Evolutionary conservation across 2,329 filamentous ascomycete genomes (phyloP).

Genomic region (Westerdykella ornata): DNA sequence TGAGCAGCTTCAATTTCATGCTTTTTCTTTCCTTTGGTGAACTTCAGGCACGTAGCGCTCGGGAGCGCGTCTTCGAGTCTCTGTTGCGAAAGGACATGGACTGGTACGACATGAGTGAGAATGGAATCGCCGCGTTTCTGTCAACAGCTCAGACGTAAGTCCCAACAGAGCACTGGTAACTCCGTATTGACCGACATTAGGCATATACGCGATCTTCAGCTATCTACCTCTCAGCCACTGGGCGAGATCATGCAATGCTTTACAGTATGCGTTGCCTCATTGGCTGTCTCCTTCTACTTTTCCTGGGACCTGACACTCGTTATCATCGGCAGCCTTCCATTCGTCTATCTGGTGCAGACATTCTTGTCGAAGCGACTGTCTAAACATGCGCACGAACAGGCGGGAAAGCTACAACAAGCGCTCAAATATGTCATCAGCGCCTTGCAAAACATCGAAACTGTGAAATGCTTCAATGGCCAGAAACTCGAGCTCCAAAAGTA

Average conservation of each 20-base stretch:
- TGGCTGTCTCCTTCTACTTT: conserved; percentile 66
- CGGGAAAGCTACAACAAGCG: conserved; percentile 58
- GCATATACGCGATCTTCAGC: conserved; percentile 74
- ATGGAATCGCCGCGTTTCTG: conserved; percentile 66
- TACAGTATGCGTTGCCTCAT: conserved; percentile 57
- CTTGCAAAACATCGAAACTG: conserved; percentile 68
- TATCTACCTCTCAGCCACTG: conserved; percentile 71
- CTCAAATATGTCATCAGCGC: conserved; percentile 66
- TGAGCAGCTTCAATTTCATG: conserved; percentile 60
- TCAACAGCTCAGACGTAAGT: conserved; percentile 66
- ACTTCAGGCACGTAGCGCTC: conserved; percentile 62
- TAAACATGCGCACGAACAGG: conserved; percentile 62
- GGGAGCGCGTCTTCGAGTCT: conserved; percentile 58
- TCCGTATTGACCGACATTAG: conserved; percentile 43
- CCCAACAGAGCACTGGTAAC: not conserved
- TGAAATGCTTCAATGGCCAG: conserved; percentile 79
- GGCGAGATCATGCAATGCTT: conserved; percentile 61
- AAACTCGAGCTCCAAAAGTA: conserved; percentile 64
- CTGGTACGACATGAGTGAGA: conserved; percentile 72
- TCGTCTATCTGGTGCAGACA: conserved; percentile 56
- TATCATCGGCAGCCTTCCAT: conserved; percentile 64
- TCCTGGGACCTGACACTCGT: conserved; percentile 82
- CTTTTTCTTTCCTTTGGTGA: conserved; percentile 76
- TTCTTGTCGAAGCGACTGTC: conserved; percentile 57
- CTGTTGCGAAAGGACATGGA: conserved; percentile 66